Base-by-base conservation (phyloP, 2,329 filamentous ascomycete genomes). In the Xylariaceae sp. region DNA sequence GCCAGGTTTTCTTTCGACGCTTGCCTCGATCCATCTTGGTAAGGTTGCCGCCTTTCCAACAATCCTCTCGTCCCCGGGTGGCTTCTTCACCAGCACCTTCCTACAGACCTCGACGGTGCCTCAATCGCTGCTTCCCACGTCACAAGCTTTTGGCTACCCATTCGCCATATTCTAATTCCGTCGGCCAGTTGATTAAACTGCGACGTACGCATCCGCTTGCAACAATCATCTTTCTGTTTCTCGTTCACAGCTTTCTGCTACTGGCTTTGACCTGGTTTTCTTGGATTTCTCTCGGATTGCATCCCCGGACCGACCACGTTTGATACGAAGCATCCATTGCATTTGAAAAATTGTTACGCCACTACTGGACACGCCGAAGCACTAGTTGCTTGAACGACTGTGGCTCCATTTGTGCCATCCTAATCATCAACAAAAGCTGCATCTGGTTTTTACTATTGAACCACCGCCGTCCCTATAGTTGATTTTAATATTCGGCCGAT, bases 401-500 rank as follows among this genome's bases (percentile, higher is more conserved):
- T 40, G 38, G 34, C 44, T 34, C 37, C 40, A 31, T 47, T 43
- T 45, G 44, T 47, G 38, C 43, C 43, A 40, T 40, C 41, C 28
- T 49, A 52, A 51, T 56, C 56, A 54, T 52, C 52, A 50, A 36
- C 50, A 29, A 24, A 35, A 32, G 31, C 38, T 31, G 37, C 41
- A 48, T 41, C 38, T 42, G 41, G 36, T 46, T 21, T 36, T 38
- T 34, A 43, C 39, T 46, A n/a, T n/a, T n/a, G n/a, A n/a, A n/a
- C n/a, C 47, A 41, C 26, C 41, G 36, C 34, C 36, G 40, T 43
- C 47, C n/a, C 46, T 50, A 40, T 56, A 59, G 44, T 53, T 51
- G 45, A 50, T 59, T 58, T 52, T 59, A 60, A 61, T 59, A 59
- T 51, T 32, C 44, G n/a, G 43, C 50, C 47, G 56, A 55, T 52